Evolutionary conservation across 1,284 basidiomycete genomes (phyloP), one percentile per base, ranked within the genome.

Genomic region (Polyporus tsugae): DNA sequence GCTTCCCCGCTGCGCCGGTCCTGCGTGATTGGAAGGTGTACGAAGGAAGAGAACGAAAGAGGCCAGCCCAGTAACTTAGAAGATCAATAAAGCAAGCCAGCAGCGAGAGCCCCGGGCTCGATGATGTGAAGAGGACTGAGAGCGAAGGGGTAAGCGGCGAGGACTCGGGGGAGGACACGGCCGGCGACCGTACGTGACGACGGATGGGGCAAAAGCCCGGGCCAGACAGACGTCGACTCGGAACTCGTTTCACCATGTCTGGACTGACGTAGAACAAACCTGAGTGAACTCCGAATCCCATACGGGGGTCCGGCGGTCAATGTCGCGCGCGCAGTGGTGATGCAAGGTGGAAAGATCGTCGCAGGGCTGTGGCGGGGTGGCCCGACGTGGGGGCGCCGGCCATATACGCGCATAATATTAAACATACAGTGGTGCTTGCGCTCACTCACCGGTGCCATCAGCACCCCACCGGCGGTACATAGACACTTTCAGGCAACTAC

Each of bases 31-130:
- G 17, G 1, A 9, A 7, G 55, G 17, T 58, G 35, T 3, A n/a
- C 19, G 55, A 58, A 22, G 17, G 19, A 1, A 22, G 7, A 36
- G 38, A 39, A 59, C 38, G 57, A 41, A 59, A 25, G n/a, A 39
- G 57, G n/a, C 57, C 57, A 59, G 57, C 57, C 57, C 57, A 59
- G n/a, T 25, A 39, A n/a, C 3, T 19, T 59, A 38, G n/a, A n/a
- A n/a, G 11, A 59, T 1, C 4, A 10, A 22, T 2, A 46, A 39
- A 36, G 38, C 35, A 9, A 39, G 57, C 38, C 35, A 41, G 38
- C n/a, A 22, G 55, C 5, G 9, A n/a, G 57, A 59, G 57, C 57
- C 22, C 9, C 57, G 22, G 38, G 57, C 57, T 41, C 57, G 9
- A 46, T 2, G 9, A 46, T 10, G 19, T n/a, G 38, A 38, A 59